A percentile compares a stretch with the other conserved stretches of the same genome.
phyloP scores from a whole-genome alignment of 768 basidiomycete genomes.

The Pleurotus citrinopileatus region DNA sequence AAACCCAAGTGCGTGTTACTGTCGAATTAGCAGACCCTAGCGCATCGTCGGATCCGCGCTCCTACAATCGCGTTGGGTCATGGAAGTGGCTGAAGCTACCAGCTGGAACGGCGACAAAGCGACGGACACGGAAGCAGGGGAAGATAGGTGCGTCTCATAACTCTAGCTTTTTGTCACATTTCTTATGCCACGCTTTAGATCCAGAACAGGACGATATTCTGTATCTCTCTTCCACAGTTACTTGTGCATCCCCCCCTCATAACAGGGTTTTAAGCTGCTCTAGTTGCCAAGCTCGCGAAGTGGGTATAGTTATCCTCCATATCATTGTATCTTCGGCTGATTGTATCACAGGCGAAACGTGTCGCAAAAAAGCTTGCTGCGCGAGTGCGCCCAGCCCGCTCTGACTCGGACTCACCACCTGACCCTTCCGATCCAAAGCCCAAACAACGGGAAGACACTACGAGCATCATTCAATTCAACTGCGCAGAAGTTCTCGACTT shows the following conservation, averaged over 20 bases:
- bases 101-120: constrained; percentile 80
- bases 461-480: constrained; percentile 93
- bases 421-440: constrained; percentile 45
- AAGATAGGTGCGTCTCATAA: constrained; percentile 59
- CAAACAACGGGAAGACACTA: constrained; percentile 60
- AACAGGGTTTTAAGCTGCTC: constrained; percentile 77
- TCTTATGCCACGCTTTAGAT: constrained; percentile 38
- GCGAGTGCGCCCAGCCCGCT: constrained; percentile 73
- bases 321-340: constrained; percentile 1
- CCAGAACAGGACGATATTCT: constrained; percentile 68
- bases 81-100: constrained; percentile 89
- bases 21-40: constrained; percentile 74
- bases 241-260: constrained; percentile 79
- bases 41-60: constrained; percentile 55
- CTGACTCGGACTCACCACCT: constrained; percentile 69
- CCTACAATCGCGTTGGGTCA: constrained; percentile 80
- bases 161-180: constrained; percentile 1
- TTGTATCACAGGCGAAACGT: constrained; percentile 70
- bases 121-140: constrained; percentile 77
- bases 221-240: constrained; percentile 68
- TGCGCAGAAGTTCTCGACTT: constrained; percentile 90
- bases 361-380: constrained; percentile 87
- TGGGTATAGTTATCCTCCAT: constrained; percentile 26
- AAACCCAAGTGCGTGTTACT: constrained; percentile 87
- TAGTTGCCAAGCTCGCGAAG: constrained; percentile 88